Evolutionary conservation across 192 early-diverging fungal genomes (phyloP).

Genomic region (Gamsiella multidivaricata): DNA sequence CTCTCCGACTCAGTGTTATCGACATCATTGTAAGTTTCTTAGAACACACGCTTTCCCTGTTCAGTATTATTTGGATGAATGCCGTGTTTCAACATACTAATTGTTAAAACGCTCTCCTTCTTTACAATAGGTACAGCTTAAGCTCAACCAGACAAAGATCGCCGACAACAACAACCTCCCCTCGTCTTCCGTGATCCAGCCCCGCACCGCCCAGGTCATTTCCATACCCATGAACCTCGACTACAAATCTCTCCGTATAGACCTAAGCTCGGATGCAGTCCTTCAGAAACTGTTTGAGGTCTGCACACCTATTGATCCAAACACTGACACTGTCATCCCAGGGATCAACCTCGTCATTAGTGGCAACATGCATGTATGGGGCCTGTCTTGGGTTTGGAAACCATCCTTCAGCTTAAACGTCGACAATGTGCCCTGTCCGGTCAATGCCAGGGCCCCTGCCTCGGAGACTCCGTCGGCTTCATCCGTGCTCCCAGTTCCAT

Average conservation of each 20-base stretch:
- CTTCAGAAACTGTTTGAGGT: conserved; percentile 12
- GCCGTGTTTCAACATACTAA: background rate
- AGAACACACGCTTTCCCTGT: background rate
- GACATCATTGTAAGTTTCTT: conserved; percentile 23
- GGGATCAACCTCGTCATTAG: conserved; percentile 13
- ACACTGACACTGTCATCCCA: background rate
- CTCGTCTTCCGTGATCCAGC: conserved; percentile 19
- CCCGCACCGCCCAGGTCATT: conserved; percentile 8
- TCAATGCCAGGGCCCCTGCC: conserved; percentile 2
- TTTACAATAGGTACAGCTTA: conserved; percentile 11
- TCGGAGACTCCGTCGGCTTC: background rate
- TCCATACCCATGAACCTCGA: conserved; percentile 35
- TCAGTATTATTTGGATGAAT: background rate
- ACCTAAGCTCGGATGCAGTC: background rate
- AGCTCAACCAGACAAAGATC: conserved; percentile 5
- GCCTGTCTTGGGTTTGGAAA: conserved; percentile 44
- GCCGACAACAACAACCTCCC: conserved; percentile 20
- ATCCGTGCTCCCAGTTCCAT: background rate
- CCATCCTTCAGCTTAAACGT: conserved; percentile 22
- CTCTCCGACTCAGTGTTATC: conserved; percentile 16
- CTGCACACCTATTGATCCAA: conserved; percentile 3
- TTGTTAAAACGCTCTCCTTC: background rate
- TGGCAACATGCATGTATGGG: conserved; percentile 35
- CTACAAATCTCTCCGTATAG: conserved; percentile 5
- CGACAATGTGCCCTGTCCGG: conserved; percentile 27